A percentile compares a stretch with the other conserved stretches of the same genome.
phyloP scores from a whole-genome alignment of 306 rosid species.

The Betula pendula region DNA sequence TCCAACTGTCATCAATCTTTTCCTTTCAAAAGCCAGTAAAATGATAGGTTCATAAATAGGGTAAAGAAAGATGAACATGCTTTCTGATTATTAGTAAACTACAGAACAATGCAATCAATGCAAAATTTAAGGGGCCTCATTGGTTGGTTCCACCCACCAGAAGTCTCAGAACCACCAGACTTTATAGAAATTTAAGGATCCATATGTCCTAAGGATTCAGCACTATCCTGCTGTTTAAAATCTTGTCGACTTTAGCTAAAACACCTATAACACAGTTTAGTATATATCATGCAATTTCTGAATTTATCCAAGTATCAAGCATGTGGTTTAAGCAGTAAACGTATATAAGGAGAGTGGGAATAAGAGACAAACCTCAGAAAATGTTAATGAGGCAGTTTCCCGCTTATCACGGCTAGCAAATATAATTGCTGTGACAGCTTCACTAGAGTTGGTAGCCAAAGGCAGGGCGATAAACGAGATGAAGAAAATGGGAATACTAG shows the following conservation, averaged over 20 bases:
- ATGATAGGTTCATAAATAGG: not conserved
- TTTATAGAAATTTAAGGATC: no score
- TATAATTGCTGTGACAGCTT: constrained; percentile 88
- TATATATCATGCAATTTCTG: not conserved
- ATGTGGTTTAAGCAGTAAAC: not conserved
- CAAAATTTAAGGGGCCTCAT: no score
- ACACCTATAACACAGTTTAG: not conserved
- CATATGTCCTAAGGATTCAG: no score
- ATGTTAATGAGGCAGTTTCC: constrained; percentile 83
- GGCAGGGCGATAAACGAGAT: constrained; percentile 85
- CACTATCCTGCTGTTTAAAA: not conserved
- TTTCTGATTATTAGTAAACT: not conserved
- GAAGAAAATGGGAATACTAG: constrained; percentile 89
- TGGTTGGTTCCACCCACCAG: no score
- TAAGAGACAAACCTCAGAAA: constrained; percentile 74
- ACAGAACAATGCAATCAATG: not conserved
- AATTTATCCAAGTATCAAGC: not conserved
- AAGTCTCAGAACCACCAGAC: no score
- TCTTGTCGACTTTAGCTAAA: not conserved
- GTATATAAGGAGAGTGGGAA: not conserved
- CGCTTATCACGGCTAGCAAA: constrained; percentile 86
- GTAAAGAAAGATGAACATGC: no score
- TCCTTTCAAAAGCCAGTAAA: not conserved
- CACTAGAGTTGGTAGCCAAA: constrained; percentile 89
- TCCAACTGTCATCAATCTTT: no score